phyloP scores from a whole-genome alignment of 2,329 filamentous ascomycete genomes.

The Aspergillus sp. region DNA sequence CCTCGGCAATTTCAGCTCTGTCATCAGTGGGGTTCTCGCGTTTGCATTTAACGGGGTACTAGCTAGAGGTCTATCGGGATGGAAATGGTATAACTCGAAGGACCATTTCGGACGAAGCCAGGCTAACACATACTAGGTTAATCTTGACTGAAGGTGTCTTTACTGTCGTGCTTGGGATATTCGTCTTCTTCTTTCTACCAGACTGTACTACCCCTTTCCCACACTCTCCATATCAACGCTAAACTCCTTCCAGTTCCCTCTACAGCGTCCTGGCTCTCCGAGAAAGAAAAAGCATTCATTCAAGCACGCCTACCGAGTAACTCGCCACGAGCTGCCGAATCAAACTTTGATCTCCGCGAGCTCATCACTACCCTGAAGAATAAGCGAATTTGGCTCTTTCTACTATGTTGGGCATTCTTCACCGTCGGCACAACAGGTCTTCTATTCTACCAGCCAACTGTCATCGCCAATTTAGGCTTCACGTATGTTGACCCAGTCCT shows the following conservation, averaged over 20 bases:
- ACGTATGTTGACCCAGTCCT: not conserved
- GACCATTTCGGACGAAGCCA: not conserved
- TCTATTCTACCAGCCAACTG: conserved; percentile 7
- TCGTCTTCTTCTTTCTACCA: not conserved
- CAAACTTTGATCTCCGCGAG: not conserved
- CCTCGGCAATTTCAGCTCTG: not conserved
- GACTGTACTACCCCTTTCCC: not conserved
- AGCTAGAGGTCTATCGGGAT: conserved; percentile 1
- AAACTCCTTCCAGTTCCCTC: not conserved
- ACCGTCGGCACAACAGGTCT: conserved; percentile 3
- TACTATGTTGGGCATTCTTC: conserved; percentile 8
- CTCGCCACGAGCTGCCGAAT: not conserved
- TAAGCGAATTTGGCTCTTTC: conserved; percentile 9
- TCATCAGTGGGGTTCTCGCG: conserved; percentile 8
- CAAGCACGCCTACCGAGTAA: conserved; percentile 3
- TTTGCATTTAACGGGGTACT: conserved; percentile 6
- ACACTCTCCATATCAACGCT: not conserved
- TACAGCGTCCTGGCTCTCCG: conserved; percentile 1
- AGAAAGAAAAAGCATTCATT: not conserved
- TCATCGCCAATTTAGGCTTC: conserved; percentile 7
- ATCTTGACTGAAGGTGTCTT: not conserved
- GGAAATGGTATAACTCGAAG: conserved; percentile 3
- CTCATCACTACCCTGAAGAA: conserved; percentile 2
- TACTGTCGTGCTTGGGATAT: not conserved
- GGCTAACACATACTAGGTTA: not conserved